phyloP scores from a whole-genome alignment of 1,284 basidiomycete species.

The Cryptococcus sp. region DNA sequence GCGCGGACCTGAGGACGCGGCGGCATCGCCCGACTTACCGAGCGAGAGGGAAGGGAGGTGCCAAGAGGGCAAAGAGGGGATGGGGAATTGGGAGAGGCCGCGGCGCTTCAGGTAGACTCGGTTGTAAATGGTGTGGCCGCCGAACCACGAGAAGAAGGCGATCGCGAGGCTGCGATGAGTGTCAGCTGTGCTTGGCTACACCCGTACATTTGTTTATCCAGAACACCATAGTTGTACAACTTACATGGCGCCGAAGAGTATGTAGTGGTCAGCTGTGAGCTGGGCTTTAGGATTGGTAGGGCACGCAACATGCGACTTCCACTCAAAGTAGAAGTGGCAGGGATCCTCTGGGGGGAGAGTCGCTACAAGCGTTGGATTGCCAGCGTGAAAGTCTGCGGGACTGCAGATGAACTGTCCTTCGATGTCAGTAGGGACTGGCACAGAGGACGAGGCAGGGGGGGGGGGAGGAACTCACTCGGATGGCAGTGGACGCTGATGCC shows the following conservation, averaged over 20 bases:
- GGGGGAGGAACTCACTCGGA: conserved; percentile 30
- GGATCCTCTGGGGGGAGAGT: conserved; percentile 39
- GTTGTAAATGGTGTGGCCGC: conserved; percentile 47
- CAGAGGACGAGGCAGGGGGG: conserved; percentile 1
- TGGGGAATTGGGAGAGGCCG: conserved; percentile 43
- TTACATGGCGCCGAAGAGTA: conserved; percentile 43
- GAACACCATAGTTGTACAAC: conserved; percentile 6
- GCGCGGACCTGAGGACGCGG: conserved; percentile 9
- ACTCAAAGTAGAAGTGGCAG: conserved; percentile 50
- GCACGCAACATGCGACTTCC: conserved; percentile 49
- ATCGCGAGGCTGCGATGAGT: conserved; percentile 30
- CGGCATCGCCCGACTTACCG: conserved; percentile 4
- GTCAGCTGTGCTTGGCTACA: background rate
- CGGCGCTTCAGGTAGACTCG: conserved; percentile 41
- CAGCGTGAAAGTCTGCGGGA: conserved; percentile 39
- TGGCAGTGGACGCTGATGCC: conserved; percentile 36
- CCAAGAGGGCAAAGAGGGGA: conserved; percentile 21
- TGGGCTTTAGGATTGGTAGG: conserved; percentile 35
- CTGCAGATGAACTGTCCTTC: conserved; percentile 43
- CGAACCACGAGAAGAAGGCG: conserved; percentile 46
- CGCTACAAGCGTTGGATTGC: conserved; percentile 40
- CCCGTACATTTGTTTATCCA: background rate
- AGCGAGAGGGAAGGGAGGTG: conserved; percentile 17
- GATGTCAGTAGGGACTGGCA: background rate
- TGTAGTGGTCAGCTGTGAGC: conserved; percentile 33